These are phyloP conservation scores for Omphalotus guepiniiformis DNA, from an alignment of 768 basidiomycete genomes.

Conservation along the genomic window DNA sequence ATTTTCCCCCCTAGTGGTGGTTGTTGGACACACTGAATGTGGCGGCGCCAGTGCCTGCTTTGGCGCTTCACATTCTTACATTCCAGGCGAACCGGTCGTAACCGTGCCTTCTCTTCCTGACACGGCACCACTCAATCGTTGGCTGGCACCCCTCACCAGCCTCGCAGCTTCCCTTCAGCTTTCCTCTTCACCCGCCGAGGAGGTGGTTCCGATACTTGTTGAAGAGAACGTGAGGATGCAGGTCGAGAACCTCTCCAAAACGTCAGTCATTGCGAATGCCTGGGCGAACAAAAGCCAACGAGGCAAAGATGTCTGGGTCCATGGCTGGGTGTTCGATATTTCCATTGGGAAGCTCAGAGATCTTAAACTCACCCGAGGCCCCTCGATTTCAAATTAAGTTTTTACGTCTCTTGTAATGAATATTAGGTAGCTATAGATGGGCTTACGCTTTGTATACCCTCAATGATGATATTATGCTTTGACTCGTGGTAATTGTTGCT, in stretches of 20 bases:
- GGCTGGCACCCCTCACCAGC: slow-evolving; percentile 65
- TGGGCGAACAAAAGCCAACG: slow-evolving; percentile 41
- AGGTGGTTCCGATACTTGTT: slow-evolving; percentile 43
- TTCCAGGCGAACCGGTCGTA: slow-evolving; percentile 25
- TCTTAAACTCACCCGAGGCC: slow-evolving; percentile 43
- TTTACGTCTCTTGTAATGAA: too few species aligned
- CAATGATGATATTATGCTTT: too few species aligned
- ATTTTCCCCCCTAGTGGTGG: slow-evolving; percentile 49
- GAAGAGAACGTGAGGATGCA: slow-evolving; percentile 59
- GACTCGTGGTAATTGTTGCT: too few species aligned
- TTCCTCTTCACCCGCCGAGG: slow-evolving; percentile 25
- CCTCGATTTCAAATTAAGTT: too few species aligned
- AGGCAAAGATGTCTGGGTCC: slow-evolving; percentile 50
- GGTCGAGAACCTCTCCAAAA: slow-evolving; percentile 45
- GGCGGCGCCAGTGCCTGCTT: slow-evolving; percentile 68
- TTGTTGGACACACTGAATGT: slow-evolving; percentile 82
- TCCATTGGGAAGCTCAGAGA: slow-evolving; percentile 55
- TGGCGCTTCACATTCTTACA: slow-evolving; percentile 26
- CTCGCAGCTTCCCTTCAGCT: slow-evolving; percentile 47
- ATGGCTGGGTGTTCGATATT: slow-evolving; percentile 73
- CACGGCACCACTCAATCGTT: slow-evolving; percentile 55
- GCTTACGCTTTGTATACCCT: too few species aligned
- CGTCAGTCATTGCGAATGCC: slow-evolving; percentile 41
- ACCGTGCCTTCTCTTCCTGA: slow-evolving; percentile 31
- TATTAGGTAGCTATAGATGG: too few species aligned